Percentiles rank a stretch among this genome's conserved stretches.
Conservation (phyloP, 2,329 filamentous ascomycete species). For the Colletotrichum sp. region DNA sequence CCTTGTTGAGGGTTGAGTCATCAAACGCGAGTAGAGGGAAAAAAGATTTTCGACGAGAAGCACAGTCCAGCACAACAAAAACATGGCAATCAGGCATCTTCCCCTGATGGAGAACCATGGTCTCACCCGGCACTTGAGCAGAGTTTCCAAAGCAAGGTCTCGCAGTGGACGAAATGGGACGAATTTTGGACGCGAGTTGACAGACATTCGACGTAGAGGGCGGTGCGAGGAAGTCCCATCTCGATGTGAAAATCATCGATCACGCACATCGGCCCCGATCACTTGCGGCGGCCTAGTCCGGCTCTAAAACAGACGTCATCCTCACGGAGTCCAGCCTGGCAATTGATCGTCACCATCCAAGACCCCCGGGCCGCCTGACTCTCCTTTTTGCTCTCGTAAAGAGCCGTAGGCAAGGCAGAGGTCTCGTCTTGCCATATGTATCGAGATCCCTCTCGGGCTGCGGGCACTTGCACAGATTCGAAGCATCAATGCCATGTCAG, state of each 20-base stretch:
- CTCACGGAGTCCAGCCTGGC: slow-evolving; percentile 7
- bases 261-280: slow-evolving; percentile 15
- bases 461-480: not conserved
- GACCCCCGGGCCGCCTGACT: slow-evolving; percentile 4
- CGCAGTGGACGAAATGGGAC: not conserved
- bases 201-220: slow-evolving; percentile 6
- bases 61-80: not conserved
- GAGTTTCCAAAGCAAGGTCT: not conserved
- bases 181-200: not conserved
- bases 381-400: not conserved
- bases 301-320: slow-evolving; percentile 17
- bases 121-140: slow-evolving; percentile 1
- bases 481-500: slow-evolving; percentile 6
- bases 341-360: slow-evolving; percentile 12
- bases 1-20: not conserved
- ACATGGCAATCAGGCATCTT: slow-evolving; percentile 12
- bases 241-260: slow-evolving; percentile 16
- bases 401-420: not conserved
- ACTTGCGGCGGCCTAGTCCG: slow-evolving; percentile 12
- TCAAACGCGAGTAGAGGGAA: not conserved
- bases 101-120: slow-evolving; percentile 2
- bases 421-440: slow-evolving; percentile 1
- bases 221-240: slow-evolving; percentile 9
- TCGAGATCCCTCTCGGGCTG: slow-evolving; percentile 11
- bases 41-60: not conserved